A percentile compares a stretch with the other conserved stretches of the same genome.
These are phyloP conservation scores for Trypanosoma lewisi DNA, from an alignment of 208 protist genomes.

Conservation along the genomic window DNA sequence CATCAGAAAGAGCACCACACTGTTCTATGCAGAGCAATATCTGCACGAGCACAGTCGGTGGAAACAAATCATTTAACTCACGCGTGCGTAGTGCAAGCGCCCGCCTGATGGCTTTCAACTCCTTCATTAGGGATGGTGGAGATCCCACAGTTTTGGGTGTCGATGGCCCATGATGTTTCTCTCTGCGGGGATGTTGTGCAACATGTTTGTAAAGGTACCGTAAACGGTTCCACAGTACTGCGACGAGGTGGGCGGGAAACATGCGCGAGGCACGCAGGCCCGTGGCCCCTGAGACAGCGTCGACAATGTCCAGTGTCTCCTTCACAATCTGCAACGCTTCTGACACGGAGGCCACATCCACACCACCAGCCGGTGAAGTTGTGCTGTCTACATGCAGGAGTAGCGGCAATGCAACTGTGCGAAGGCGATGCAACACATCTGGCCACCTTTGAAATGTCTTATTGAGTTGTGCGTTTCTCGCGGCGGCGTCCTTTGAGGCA, in stretches of 20 bases:
- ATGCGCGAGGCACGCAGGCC: slow-evolving; percentile 46
- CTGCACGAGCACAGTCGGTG: slow-evolving; percentile 31
- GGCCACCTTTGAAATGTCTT: slow-evolving; percentile 8
- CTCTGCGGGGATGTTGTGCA: slow-evolving; percentile 1
- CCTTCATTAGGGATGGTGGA: background rate
- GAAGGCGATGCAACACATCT: slow-evolving; percentile 14
- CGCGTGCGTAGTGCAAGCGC: slow-evolving; percentile 56
- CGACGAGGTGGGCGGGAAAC: slow-evolving; percentile 49
- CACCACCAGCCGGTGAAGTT: background rate
- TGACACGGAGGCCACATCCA: background rate
- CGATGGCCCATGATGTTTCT: background rate
- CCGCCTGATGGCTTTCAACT: slow-evolving; percentile 36
- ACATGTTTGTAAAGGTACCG: slow-evolving; percentile 21
- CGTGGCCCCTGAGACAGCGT: slow-evolving; percentile 16
- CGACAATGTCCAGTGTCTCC: slow-evolving; percentile 16
- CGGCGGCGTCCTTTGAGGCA: background rate
- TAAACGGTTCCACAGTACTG: slow-evolving; percentile 49
- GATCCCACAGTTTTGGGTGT: background rate
- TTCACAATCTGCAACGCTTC: slow-evolving; percentile 11
- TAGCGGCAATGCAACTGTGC: slow-evolving; percentile 16
- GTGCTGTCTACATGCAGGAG: background rate
- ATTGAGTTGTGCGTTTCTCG: slow-evolving; percentile 1
- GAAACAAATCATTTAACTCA: slow-evolving; percentile 28
- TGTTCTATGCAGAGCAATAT: slow-evolving; percentile 55
- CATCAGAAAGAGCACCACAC: slow-evolving; percentile 64